A percentile compares a stretch with the other conserved stretches of the same genome.
These are phyloP conservation scores for Hyaloscypha bicolor DNA, from an alignment of 495 filamentous ascomycete genomes.

Conservation along the genomic window DNA sequence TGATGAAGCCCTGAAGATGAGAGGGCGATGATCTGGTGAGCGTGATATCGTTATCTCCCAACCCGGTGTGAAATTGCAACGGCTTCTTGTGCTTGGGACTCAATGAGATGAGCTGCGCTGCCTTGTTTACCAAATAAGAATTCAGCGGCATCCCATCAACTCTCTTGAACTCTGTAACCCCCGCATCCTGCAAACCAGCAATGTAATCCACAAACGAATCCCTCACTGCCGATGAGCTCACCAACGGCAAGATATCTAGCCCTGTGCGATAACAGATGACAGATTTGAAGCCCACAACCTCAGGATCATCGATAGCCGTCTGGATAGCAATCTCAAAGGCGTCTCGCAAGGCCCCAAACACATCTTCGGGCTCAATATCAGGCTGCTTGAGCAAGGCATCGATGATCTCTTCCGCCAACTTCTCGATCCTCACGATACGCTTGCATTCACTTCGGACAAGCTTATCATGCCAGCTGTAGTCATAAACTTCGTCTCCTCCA, in stretches of 20 bases:
- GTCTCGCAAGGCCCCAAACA: conserved; percentile 47
- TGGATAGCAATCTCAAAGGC: conserved; percentile 43
- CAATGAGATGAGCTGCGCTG: conserved; percentile 50
- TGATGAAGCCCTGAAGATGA: conserved; percentile 74
- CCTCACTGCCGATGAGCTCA: conserved; percentile 10
- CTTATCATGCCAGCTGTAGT: conserved; percentile 70
- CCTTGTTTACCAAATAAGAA: conserved; percentile 47
- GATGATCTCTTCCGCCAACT: conserved; percentile 68
- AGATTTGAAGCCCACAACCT: conserved; percentile 83
- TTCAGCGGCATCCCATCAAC: conserved; percentile 26
- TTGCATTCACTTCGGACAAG: conserved; percentile 64
- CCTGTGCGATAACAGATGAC: conserved; percentile 85
- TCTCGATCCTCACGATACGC: conserved; percentile 83
- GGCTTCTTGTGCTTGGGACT: conserved; percentile 60
- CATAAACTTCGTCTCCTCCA: conserved; percentile 54
- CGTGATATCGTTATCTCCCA: conserved; percentile 82
- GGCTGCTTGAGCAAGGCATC: conserved; percentile 39
- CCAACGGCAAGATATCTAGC: conserved; percentile 50
- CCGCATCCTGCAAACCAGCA: conserved; percentile 3
- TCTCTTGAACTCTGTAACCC: conserved; percentile 21
- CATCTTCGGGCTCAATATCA: conserved; percentile 24
- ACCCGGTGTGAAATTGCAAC: conserved; percentile 84
- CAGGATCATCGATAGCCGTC: conserved; percentile 57
- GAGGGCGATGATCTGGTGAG: conserved; percentile 73
- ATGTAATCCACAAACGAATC: conserved; percentile 29